phyloP scores from a whole-genome alignment of 2,329 filamentous ascomycete species.

The Drechslera avenae region DNA sequence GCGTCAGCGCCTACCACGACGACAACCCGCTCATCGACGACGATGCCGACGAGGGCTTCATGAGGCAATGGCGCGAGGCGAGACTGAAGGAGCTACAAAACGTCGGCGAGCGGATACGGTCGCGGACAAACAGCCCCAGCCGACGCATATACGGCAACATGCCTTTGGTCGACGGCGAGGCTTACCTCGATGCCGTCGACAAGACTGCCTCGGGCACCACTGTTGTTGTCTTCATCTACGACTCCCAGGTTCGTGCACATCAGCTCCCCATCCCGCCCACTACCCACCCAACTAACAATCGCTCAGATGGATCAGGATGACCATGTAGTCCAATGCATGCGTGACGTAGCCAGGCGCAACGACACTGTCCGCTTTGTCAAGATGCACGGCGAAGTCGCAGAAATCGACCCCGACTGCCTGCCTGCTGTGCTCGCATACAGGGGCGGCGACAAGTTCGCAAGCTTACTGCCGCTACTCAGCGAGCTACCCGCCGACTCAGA shows the following conservation, averaged over 20 bases:
- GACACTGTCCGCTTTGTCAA: slow-evolving; percentile 83
- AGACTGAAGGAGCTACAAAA: slow-evolving; percentile 77
- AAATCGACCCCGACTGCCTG: slow-evolving; percentile 87
- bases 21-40: slow-evolving; percentile 56
- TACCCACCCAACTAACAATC: background rate
- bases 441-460: slow-evolving; percentile 87
- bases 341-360: slow-evolving; percentile 73
- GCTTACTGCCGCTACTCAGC: slow-evolving; percentile 82
- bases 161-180: slow-evolving; percentile 83
- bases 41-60: slow-evolving; percentile 77
- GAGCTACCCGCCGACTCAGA: slow-evolving; percentile 72
- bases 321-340: slow-evolving; percentile 78
- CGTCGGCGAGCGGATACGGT: slow-evolving; percentile 61
- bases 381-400: slow-evolving; percentile 87
- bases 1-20: slow-evolving; percentile 54
- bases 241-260: background rate
- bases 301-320: slow-evolving; percentile 75
- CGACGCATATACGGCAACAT: slow-evolving; percentile 78
- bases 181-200: slow-evolving; percentile 96
- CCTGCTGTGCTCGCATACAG: slow-evolving; percentile 89
- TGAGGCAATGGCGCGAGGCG: slow-evolving; percentile 82
- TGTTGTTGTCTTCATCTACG: slow-evolving; percentile 86
- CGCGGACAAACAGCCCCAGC: slow-evolving; percentile 75
- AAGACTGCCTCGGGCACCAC: slow-evolving; percentile 79
- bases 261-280: background rate